These are phyloP conservation scores for Coemansia sp. DNA, from an alignment of 192 early-diverging fungal species.

Conservation along the genomic window DNA sequence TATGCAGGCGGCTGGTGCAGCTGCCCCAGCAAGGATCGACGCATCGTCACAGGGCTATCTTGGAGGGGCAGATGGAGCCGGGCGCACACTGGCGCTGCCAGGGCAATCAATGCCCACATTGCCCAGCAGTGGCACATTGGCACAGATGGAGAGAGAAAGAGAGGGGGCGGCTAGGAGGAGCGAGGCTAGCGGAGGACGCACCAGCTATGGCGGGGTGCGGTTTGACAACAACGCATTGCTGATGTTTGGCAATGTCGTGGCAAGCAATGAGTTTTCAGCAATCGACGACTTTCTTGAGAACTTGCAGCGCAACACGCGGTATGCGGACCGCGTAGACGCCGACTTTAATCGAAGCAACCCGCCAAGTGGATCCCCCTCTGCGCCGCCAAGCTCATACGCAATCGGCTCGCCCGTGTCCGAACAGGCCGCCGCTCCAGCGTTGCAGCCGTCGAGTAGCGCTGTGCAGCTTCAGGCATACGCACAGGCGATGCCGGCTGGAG, in stretches of 20 bases:
- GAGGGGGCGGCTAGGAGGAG: neutral
- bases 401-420: slow-evolving; percentile 41
- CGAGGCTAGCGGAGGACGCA: neutral
- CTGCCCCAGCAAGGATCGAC: neutral
- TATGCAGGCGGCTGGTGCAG: neutral
- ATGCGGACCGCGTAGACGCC: slow-evolving; percentile 23
- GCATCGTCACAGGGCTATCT: slow-evolving; percentile 6
- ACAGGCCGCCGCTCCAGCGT: neutral
- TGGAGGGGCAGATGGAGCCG: slow-evolving; percentile 6
- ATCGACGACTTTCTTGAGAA: slow-evolving; percentile 49
- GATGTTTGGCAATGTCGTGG: slow-evolving; percentile 46
- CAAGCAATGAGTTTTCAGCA: slow-evolving; percentile 49
- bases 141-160: neutral
- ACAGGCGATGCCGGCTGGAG: slow-evolving; percentile 8
- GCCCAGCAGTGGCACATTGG: slow-evolving; percentile 16
- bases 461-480: slow-evolving; percentile 5
- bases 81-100: slow-evolving; percentile 13
- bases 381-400: slow-evolving; percentile 23
- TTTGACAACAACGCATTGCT: slow-evolving; percentile 40
- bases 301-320: slow-evolving; percentile 46
- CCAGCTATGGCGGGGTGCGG: slow-evolving; percentile 5
- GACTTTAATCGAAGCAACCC: slow-evolving; percentile 27
- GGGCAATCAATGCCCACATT: slow-evolving; percentile 12
- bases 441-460: neutral
- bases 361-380: slow-evolving; percentile 38